Conservation (phyloP, 495 filamentous ascomycete genomes). For the Penicillium flavigenum region DNA sequence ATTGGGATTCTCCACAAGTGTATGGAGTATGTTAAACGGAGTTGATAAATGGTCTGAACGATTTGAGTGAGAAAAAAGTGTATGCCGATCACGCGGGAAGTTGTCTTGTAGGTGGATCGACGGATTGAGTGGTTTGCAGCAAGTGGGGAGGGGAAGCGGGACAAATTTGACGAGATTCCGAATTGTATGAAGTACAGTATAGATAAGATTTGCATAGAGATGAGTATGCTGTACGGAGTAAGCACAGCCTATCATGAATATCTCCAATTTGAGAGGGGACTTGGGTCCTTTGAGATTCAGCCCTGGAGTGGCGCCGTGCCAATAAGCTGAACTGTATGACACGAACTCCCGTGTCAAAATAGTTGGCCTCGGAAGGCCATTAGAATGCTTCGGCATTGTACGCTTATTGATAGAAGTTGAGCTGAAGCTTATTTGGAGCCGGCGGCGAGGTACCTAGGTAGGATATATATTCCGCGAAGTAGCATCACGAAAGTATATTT, state of each 20-base stretch:
- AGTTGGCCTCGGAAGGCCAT: neutral
- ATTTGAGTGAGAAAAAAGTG: neutral
- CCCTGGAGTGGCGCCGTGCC: neutral
- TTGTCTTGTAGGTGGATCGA: slow-evolving; percentile 31
- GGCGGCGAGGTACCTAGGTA: too few relatives aligned
- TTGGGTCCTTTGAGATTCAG: neutral
- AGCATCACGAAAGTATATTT: too few relatives aligned
- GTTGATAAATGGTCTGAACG: neutral
- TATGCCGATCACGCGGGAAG: slow-evolving; percentile 45
- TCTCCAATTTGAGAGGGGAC: too few relatives aligned
- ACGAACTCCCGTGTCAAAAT: slow-evolving; percentile 12
- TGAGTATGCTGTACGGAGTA: neutral
- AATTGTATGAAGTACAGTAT: neutral
- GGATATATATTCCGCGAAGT: too few relatives aligned
- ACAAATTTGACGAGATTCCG: slow-evolving; percentile 2
- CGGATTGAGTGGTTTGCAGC: slow-evolving; percentile 19
- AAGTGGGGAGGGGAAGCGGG: slow-evolving; percentile 15
- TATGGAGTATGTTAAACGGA: neutral
- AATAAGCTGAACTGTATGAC: neutral
- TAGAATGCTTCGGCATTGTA: slow-evolving; percentile 1
- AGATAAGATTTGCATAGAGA: slow-evolving; percentile 1
- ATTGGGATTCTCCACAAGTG: neutral
- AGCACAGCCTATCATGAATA: too few relatives aligned
- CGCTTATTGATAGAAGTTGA: neutral
- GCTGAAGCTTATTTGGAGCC: neutral